Evolutionary conservation across 2,329 filamentous ascomycete genomes (phyloP).

Genomic region (Aspergillus sp.): DNA sequence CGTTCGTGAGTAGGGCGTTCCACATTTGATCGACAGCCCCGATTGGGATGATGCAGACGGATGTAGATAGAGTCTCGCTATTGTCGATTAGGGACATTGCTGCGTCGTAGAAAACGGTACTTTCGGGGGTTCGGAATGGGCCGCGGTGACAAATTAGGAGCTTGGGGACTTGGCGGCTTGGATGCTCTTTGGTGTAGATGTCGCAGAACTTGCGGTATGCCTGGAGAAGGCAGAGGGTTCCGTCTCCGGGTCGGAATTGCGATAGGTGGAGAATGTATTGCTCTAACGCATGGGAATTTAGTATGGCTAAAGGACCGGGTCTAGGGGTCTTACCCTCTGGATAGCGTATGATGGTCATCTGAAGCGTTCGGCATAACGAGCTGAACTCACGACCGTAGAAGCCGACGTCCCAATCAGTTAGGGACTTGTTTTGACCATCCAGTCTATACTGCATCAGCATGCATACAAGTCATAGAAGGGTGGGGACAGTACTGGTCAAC

Average conservation of each 20-base stretch:
- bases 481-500: conserved; percentile 64
- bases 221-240: conserved; percentile 6
- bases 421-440: conserved; percentile 73
- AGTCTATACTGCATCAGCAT: conserved; percentile 48
- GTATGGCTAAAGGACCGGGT: no score
- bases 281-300: not conserved
- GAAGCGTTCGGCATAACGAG: conserved; percentile 2
- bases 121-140: conserved; percentile 75
- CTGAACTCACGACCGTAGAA: conserved; percentile 17
- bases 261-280: conserved; percentile 14
- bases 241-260: conserved; percentile 11
- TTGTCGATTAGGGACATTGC: not conserved
- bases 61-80: not conserved
- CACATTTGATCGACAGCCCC: conserved; percentile 13
- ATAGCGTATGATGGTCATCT: conserved; percentile 8
- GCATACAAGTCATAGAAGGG: not conserved
- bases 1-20: conserved; percentile 13
- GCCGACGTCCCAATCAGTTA: conserved; percentile 57
- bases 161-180: conserved; percentile 61
- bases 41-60: conserved; percentile 12
- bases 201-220: conserved; percentile 7
- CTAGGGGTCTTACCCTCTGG: conserved; percentile 1
- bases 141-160: conserved; percentile 74
- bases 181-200: not conserved
- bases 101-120: conserved; percentile 64